phyloP scores from a whole-genome alignment of 1,284 basidiomycete genomes.

The Cryptococcus deneoformans region DNA sequence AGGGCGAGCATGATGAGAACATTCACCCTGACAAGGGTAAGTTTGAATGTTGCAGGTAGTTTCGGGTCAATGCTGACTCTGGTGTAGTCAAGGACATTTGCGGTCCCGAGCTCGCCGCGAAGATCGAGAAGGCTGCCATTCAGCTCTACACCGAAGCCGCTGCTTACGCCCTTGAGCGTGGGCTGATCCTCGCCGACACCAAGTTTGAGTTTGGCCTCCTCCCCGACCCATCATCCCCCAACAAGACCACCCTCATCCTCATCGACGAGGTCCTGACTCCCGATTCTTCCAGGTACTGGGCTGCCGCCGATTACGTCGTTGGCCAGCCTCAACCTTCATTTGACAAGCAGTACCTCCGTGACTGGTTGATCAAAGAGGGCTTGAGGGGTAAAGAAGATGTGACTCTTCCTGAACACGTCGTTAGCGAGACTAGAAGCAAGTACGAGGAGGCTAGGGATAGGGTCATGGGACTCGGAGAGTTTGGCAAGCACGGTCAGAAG shows the following conservation, averaged over 20 bases:
- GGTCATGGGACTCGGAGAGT: constrained; percentile 55
- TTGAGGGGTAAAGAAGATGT: constrained; percentile 75
- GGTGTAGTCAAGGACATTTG: constrained; percentile 49
- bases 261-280: constrained; percentile 97
- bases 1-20: constrained; percentile 95
- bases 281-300: constrained; percentile 98
- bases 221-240: constrained; percentile 20
- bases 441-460: constrained; percentile 75
- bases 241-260: constrained; percentile 65
- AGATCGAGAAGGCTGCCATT: constrained; percentile 47
- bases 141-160: constrained; percentile 62
- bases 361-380: constrained; percentile 74
- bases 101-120: constrained; percentile 46
- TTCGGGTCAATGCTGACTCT: neutral
- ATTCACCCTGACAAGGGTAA: constrained; percentile 86
- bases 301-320: constrained; percentile 65
- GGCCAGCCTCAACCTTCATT: constrained; percentile 84
- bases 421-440: constrained; percentile 69
- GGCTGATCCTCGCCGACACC: constrained; percentile 95
- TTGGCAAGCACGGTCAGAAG: constrained; percentile 15
- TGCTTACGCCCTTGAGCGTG: constrained; percentile 68
- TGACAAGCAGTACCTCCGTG: constrained; percentile 95
- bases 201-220: constrained; percentile 86
- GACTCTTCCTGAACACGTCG: constrained; percentile 69
- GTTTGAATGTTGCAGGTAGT: constrained; percentile 5